Percentiles rank a stretch among this genome's conserved stretches.
These are phyloP conservation scores for Ceratobasidium papillatum DNA, from an alignment of 1,284 basidiomycete species.

Conservation along the genomic window DNA sequence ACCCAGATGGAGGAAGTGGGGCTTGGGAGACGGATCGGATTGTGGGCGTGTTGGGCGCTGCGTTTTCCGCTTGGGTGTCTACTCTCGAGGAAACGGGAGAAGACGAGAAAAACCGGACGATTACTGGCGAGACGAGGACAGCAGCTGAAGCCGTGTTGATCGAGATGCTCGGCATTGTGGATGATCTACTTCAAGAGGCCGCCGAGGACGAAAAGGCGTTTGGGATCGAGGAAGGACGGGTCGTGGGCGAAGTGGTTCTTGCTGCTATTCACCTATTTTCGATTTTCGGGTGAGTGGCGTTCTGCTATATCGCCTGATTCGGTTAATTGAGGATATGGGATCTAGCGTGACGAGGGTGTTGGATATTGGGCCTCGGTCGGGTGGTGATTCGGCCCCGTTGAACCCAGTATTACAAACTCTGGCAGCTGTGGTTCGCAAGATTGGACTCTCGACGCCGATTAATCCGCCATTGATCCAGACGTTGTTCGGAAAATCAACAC, in stretches of 20 bases:
- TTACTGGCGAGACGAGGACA: not conserved
- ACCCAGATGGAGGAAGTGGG: slow-evolving; percentile 38
- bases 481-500: slow-evolving; percentile 7
- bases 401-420: slow-evolving; percentile 40
- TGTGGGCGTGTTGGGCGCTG: slow-evolving; percentile 32
- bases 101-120: not conserved
- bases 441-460: slow-evolving; percentile 40
- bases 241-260: slow-evolving; percentile 42
- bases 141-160: slow-evolving; percentile 31
- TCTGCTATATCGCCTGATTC: not conserved
- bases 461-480: slow-evolving; percentile 32
- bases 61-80: slow-evolving; percentile 32
- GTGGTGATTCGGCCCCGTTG: not conserved
- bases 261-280: slow-evolving; percentile 28
- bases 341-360: slow-evolving; percentile 21
- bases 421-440: slow-evolving; percentile 22
- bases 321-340: not conserved
- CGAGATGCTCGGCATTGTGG: slow-evolving; percentile 43
- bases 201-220: slow-evolving; percentile 32
- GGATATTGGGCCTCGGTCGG: slow-evolving; percentile 9
- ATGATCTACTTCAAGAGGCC: slow-evolving; percentile 43
- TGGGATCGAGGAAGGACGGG: slow-evolving; percentile 38
- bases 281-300: slow-evolving; percentile 37
- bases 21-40: slow-evolving; percentile 43
- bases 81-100: not conserved